Evolutionary conservation across 2,329 filamentous ascomycete species (phyloP), one percentile per base, ranked within the genome.

Genomic region (Teratosphaeria viscida): DNA sequence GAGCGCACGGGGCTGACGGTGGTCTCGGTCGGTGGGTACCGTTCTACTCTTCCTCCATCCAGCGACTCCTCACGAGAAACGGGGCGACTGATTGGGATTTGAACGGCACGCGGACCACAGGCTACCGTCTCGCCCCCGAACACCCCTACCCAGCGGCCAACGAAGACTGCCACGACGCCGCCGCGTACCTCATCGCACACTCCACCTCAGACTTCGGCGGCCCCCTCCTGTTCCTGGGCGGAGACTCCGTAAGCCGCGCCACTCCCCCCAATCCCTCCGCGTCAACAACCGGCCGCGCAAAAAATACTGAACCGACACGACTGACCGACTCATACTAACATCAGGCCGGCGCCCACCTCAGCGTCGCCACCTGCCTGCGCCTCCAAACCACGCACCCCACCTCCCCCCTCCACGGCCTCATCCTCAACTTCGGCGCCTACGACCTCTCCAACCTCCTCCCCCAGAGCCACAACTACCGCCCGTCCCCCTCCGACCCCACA

Each of bases 61-160:
- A 23, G 23, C 23, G 23, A 23, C 23, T 23, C 23, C 23, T 23
- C 23, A 23, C 23, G 23, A 32, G 1, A 32, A 32, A 32, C 29
- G 29, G 23, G 23, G 7, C 29, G 29, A 32, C 29, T 32, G 29
- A 32, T 5, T 32, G 29, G 29, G 23, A 23, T 23, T 23, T 23
- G 23, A 23, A 23, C 2, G 23, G 23, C 23, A 23, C 2, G 23
- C 23, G 23, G 1, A 23, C 23, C 23, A 39, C 35, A 39, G 83
- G 82, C 1, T 86, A 86, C 67, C 76, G 83, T 32, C 76, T 83
- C 19, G 82, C 82, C 0, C 84, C 84, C 0, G 82, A 86, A 66
- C 61, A 84, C 64, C 81, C 82, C 0, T 85, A 78, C 67, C 83
- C 84, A 0, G 76, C 75, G 0, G 79, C 75, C 0, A 76, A 77